phyloP scores from a whole-genome alignment of 305 asterid species.

The Solanum hybrid region DNA sequence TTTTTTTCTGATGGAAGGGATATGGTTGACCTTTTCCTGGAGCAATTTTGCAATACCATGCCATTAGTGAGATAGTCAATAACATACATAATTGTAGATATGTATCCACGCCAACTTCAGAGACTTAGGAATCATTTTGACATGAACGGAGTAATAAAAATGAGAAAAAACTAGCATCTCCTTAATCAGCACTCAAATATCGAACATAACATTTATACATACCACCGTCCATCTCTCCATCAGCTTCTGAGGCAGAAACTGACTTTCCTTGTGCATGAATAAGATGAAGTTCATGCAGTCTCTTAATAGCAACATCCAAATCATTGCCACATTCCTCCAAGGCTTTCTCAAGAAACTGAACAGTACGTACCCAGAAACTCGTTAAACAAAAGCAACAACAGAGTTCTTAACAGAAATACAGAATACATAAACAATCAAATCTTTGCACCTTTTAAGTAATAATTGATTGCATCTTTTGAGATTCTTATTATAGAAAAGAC shows the following conservation, averaged over 20 bases:
- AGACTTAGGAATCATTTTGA: neutral
- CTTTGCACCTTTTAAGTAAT: neutral
- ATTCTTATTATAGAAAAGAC: neutral
- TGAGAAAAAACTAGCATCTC: neutral
- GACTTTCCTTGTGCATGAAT: constrained; percentile 17
- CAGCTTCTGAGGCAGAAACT: constrained; percentile 20
- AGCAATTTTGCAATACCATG: neutral
- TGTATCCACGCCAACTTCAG: neutral
- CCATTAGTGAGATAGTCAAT: neutral
- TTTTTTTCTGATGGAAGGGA: neutral
- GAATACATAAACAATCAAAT: neutral
- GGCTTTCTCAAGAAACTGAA: constrained; percentile 47
- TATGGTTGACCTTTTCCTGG: neutral
- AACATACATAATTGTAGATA: neutral
- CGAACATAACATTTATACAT: neutral
- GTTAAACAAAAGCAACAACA: neutral
- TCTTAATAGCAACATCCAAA: constrained; percentile 35
- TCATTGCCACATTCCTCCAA: constrained; percentile 39
- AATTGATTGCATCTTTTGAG: neutral
- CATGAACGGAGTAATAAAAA: neutral
- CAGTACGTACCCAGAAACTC: neutral
- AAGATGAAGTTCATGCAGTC: constrained; percentile 27
- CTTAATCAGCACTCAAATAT: constrained; percentile 1
- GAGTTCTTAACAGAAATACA: neutral
- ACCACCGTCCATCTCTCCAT: constrained; percentile 21